Evolutionary conservation across 139 green algal genomes (phyloP).

Genomic region (Dunaliella primolecta): DNA sequence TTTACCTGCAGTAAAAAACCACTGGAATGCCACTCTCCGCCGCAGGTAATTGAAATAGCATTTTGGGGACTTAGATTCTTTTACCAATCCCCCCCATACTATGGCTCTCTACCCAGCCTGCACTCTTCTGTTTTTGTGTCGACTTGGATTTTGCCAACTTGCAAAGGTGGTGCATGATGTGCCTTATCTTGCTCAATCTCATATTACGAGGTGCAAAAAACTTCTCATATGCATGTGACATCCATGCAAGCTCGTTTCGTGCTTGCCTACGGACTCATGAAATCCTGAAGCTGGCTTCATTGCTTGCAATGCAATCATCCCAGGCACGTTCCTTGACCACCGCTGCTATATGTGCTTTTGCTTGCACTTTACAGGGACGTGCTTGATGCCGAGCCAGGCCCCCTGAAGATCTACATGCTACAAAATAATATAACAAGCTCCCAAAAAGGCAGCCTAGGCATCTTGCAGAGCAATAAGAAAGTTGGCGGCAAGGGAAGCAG

Average conservation of each 20-base stretch:
- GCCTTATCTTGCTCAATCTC: neutral
- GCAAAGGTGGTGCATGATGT: neutral
- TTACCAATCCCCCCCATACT: neutral
- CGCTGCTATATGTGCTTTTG: neutral
- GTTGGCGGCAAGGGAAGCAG: too few relatives aligned
- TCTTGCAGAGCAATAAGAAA: too few relatives aligned
- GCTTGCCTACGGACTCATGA: neutral
- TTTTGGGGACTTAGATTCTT: neutral
- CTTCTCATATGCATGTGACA: neutral
- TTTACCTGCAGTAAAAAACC: conserved; percentile 15
- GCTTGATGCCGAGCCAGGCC: conserved; percentile 1
- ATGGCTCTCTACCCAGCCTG: neutral
- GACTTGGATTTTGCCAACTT: neutral
- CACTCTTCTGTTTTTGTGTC: neutral
- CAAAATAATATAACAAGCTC: too few relatives aligned
- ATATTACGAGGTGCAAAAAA: neutral
- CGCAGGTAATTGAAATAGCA: neutral
- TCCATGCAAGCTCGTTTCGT: neutral
- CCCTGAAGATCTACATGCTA: too few relatives aligned
- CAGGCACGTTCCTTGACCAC: neutral
- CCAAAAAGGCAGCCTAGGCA: too few relatives aligned
- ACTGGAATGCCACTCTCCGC: conserved; percentile 24
- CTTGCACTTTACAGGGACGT: neutral
- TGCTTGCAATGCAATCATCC: neutral
- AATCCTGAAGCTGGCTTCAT: neutral